Evolutionary conservation across 129 eudicot species (phyloP).

Genomic region (Flaveria robusta): DNA sequence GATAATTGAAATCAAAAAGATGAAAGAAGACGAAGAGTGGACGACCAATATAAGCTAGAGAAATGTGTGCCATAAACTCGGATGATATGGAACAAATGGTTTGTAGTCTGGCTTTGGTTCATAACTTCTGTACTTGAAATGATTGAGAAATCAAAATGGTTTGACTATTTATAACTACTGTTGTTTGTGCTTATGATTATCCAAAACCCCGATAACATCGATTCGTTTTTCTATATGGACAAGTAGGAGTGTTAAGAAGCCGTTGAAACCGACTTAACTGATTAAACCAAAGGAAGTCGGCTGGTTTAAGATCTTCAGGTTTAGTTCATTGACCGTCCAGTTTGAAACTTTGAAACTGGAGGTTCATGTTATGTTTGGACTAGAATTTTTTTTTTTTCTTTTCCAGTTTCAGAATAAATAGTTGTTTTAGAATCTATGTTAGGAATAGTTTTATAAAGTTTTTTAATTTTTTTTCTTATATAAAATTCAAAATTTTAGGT

Average conservation of each 20-base stretch:
- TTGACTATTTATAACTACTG: constrained; percentile 18
- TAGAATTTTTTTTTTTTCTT: too few species aligned
- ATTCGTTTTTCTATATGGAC: neutral
- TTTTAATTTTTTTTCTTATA: too few species aligned
- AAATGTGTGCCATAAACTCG: constrained; percentile 27
- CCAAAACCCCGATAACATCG: neutral
- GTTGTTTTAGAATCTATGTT: too few species aligned
- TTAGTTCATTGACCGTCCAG: too few species aligned
- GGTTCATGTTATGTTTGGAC: too few species aligned
- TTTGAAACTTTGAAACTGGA: too few species aligned
- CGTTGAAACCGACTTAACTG: neutral
- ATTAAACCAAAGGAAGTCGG: neutral
- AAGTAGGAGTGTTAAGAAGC: neutral
- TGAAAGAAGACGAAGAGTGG: constrained; percentile 11
- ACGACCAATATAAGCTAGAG: constrained; percentile 7
- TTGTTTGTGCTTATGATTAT: neutral
- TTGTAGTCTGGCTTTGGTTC: constrained; percentile 31
- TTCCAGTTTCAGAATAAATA: too few species aligned
- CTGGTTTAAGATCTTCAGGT: neutral
- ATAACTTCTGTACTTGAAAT: constrained; percentile 30
- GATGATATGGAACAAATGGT: constrained; percentile 28
- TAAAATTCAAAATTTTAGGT: too few species aligned
- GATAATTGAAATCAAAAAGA: constrained; percentile 1
- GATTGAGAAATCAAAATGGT: constrained; percentile 26
- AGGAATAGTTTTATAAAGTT: too few species aligned